Percentiles rank a stretch among this genome's conserved stretches.
These are phyloP conservation scores for Achlya hypogyna DNA, from an alignment of 352 stramenopile genomes.

Conservation along the genomic window DNA sequence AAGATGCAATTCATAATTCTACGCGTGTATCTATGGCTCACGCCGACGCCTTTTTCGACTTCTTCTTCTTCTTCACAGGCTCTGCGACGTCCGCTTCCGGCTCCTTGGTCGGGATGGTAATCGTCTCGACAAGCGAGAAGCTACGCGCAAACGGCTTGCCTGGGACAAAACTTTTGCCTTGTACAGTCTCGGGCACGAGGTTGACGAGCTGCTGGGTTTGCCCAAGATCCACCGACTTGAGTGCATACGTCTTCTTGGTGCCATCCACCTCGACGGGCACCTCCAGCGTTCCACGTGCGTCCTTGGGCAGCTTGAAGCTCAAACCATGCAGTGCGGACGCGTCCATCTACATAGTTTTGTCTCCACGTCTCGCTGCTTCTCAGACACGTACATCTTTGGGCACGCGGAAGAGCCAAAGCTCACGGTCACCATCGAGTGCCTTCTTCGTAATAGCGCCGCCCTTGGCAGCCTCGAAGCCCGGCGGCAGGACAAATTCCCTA, in stretches of 20 bases:
- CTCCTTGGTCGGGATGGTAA: not conserved
- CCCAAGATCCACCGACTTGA: slow-evolving; percentile 4
- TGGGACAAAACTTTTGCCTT: slow-evolving; percentile 16
- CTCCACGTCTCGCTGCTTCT: not conserved
- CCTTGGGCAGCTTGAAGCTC: slow-evolving; percentile 16
- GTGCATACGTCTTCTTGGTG: not conserved
- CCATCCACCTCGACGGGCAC: slow-evolving; percentile 11
- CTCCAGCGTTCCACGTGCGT: slow-evolving; percentile 2
- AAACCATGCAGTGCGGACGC: slow-evolving; percentile 13
- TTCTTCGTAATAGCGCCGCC: slow-evolving; percentile 9
- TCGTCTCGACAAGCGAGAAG: slow-evolving; percentile 13
- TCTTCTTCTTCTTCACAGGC: slow-evolving; percentile 20
- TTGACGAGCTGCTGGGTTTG: slow-evolving; percentile 9
- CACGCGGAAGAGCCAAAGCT: slow-evolving; percentile 36
- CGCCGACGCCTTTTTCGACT: not conserved
- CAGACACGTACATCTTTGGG: slow-evolving; percentile 29
- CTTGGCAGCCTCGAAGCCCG: slow-evolving; percentile 13
- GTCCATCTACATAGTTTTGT: slow-evolving; percentile 5
- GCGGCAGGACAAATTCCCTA: slow-evolving; percentile 20
- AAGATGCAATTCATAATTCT: slow-evolving; percentile 10
- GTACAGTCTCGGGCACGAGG: slow-evolving; percentile 9
- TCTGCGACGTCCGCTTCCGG: not conserved
- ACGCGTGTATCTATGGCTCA: not conserved
- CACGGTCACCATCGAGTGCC: slow-evolving; percentile 20
- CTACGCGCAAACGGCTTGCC: slow-evolving; percentile 16